Base-by-base conservation (phyloP, 1,139 yeast species). In the Suhomyces ambrosiae region DNA sequence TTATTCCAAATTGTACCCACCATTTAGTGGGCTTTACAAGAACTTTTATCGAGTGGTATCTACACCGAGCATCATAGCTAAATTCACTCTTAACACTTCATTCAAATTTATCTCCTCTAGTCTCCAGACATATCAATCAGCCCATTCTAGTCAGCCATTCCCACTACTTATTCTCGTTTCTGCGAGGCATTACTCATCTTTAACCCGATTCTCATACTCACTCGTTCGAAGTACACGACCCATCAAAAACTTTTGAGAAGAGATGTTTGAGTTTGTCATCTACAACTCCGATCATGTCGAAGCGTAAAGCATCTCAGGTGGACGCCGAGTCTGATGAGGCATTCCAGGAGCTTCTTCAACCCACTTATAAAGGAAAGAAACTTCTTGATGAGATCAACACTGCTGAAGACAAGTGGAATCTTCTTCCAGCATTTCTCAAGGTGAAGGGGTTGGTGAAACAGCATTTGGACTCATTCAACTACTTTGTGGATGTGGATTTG, bases 381-480 rank as follows among this genome's bases (percentile, higher is more conserved):
- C 63, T 90, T 44, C 80, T 95, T 2, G 99, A 92, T 65, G 87
- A 86, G 49, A 84, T 92, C 59, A 80, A 80, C 52, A 88, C 97
- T 0, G 95, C 95, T 10, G 71, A 85, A 54, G 99, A 92, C 63
- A 92, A 92, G 63, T 92, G 99, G 99, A 85, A 92, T 52, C 71
- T 92, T 38, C 66, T 92, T 30, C 99, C 99, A 0, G 98, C 98
- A 0, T 92, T 92, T 57, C 69, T 92, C 44, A 89, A 89, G 57
- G 96, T 94, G 30, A 92, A 92, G 60, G 99, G 99, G 37, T 71
- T 92, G 35, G 97, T 92, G 32, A 92, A 94, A 56, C 99, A 92
- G 66, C 98, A 92, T 69, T 71, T 94, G 56, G 98, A 92, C 57
- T 92, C 98, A 12, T 92, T 89, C 74, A 90, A 92, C 58, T 92